Conservation (phyloP, 805 yeast genomes). For the Danielia oregonensis region DNA sequence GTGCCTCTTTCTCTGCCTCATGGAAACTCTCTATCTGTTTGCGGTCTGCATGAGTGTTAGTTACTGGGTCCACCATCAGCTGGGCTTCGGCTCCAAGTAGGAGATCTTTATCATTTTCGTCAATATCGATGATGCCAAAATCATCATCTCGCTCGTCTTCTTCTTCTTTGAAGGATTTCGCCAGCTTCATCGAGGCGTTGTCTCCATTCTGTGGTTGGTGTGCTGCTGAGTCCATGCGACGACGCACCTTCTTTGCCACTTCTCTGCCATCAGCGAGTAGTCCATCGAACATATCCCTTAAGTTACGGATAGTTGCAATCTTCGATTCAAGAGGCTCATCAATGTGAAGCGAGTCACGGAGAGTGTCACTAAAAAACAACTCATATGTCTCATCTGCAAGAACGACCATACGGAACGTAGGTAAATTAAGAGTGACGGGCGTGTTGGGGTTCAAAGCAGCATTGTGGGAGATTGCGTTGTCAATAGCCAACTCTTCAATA, state of each 20-base stretch:
- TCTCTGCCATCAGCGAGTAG: constrained; percentile 88
- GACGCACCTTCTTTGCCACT: constrained; percentile 85
- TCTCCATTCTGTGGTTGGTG: constrained; percentile 18
- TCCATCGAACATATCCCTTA: constrained; percentile 88
- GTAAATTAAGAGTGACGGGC: constrained; percentile 70
- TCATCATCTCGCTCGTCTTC: constrained; percentile 48
- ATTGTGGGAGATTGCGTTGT: constrained; percentile 52
- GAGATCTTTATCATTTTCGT: constrained; percentile 44
- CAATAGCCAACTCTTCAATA: constrained; percentile 35
- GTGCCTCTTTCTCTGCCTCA: constrained; percentile 15
- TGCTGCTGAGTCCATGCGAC: constrained; percentile 77
- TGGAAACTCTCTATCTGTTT: constrained; percentile 23
- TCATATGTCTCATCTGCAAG: constrained; percentile 94
- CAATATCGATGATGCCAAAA: constrained; percentile 36
- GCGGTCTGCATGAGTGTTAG: constrained; percentile 10
- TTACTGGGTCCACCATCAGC: constrained; percentile 27
- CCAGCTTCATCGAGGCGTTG: constrained; percentile 15
- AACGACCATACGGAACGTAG: constrained; percentile 92
- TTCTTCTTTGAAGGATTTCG: constrained; percentile 13
- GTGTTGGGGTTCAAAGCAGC: constrained; percentile 79
- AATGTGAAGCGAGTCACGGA: constrained; percentile 66
- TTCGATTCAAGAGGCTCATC: constrained; percentile 48
- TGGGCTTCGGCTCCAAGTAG: constrained; percentile 49
- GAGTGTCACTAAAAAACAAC: constrained; percentile 67
- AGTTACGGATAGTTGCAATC: constrained; percentile 49